A percentile compares a stretch with the other conserved stretches of the same genome.
phyloP scores from a whole-genome alignment of 495 filamentous ascomycete genomes.

The Talaromyces ruber region DNA sequence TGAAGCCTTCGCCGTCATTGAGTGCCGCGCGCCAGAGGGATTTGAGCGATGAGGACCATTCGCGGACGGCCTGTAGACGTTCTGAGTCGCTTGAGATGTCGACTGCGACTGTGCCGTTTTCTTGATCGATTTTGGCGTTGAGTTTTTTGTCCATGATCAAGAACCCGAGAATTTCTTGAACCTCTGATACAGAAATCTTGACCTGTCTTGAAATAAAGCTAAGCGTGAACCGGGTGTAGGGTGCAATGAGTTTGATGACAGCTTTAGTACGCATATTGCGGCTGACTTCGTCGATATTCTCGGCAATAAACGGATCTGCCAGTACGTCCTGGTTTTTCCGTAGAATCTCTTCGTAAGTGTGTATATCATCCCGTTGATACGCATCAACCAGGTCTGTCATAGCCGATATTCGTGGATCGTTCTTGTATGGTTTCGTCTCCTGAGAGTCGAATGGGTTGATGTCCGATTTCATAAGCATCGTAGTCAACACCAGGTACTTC shows the following conservation, averaged over 20 bases:
- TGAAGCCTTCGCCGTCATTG: conserved; percentile 67
- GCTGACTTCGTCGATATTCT: conserved; percentile 98
- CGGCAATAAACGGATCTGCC: conserved; percentile 90
- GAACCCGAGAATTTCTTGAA: conserved; percentile 87
- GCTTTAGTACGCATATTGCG: conserved; percentile 97
- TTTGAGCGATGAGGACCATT: conserved; percentile 62
- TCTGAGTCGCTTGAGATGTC: conserved; percentile 65
- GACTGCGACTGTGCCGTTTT: conserved; percentile 72
- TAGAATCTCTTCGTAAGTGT: conserved; percentile 78
- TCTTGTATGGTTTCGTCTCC: conserved; percentile 98
- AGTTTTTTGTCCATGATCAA: conserved; percentile 85
- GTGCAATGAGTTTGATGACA: conserved; percentile 85
- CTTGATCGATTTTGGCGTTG: conserved; percentile 81
- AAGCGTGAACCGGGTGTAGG: conserved; percentile 87
- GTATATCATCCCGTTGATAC: conserved; percentile 93
- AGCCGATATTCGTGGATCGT: conserved; percentile 84
- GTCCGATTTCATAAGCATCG: conserved; percentile 98
- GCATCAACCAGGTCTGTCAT: conserved; percentile 98
- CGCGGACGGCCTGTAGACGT: conserved; percentile 61
- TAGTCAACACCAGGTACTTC: conserved; percentile 92
- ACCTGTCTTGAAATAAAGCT: conserved; percentile 79
- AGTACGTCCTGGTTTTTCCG: conserved; percentile 84
- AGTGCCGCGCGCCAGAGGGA: conserved; percentile 57
- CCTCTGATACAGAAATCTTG: conserved; percentile 74
- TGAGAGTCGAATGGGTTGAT: conserved; percentile 99